Conservation (phyloP, 225 moss, liverwort and hornwort species). For the Marchantia paleacea region DNA sequence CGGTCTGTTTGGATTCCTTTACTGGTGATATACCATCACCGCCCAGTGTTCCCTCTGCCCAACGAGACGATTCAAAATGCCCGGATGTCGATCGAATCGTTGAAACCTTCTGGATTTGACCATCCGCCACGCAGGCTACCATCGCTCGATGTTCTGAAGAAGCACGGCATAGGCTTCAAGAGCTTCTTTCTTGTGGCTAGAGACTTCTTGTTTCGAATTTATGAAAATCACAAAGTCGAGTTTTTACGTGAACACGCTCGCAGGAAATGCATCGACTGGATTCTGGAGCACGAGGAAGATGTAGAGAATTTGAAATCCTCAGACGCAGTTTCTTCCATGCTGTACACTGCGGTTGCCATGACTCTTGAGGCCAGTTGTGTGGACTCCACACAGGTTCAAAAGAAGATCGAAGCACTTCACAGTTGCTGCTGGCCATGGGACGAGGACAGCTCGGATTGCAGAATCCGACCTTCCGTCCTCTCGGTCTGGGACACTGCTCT, state of each 20-base stretch:
- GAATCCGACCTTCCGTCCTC: background rate
- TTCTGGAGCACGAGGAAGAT: background rate
- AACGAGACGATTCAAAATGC: background rate
- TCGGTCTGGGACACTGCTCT: conserved; percentile 6
- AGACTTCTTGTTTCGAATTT: background rate
- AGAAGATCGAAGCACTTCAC: background rate
- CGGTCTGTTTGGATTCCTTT: background rate
- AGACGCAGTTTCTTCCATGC: background rate
- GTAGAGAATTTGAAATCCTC: background rate
- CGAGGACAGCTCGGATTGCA: background rate
- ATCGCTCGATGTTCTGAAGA: background rate
- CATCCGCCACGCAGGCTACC: background rate
- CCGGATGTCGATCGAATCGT: background rate
- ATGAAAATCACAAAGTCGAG: background rate
- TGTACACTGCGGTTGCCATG: background rate
- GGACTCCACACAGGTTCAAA: background rate
- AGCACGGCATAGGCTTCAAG: background rate
- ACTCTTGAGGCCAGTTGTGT: background rate
- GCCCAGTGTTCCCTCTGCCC: background rate
- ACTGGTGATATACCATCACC: background rate
- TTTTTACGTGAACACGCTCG: background rate
- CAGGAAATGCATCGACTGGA: background rate
- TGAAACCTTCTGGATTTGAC: background rate
- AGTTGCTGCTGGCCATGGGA: background rate
- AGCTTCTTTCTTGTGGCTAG: background rate